These are phyloP conservation scores for Lactarius pseudohatsudake DNA, from an alignment of 768 basidiomycete genomes.

Conservation along the genomic window DNA sequence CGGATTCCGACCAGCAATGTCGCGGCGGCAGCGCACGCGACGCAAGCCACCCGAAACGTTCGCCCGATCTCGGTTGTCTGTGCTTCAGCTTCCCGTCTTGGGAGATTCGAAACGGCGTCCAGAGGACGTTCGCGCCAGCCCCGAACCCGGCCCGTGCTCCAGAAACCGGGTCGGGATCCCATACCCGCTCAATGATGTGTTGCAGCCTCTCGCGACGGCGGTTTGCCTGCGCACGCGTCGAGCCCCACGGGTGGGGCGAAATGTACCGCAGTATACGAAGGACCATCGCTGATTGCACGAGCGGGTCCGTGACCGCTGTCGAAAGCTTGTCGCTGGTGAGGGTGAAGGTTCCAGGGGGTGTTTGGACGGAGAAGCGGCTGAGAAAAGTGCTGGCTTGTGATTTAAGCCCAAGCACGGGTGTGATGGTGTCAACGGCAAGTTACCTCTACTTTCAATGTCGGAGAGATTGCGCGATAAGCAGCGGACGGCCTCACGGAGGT, in stretches of 20 bases:
- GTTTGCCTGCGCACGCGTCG: constrained; percentile 56
- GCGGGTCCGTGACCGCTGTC: constrained; percentile 21
- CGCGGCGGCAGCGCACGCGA: constrained; percentile 51
- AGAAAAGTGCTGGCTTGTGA: constrained; percentile 28
- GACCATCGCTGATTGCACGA: constrained; percentile 34
- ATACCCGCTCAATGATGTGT: constrained; percentile 51
- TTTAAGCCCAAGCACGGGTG: neutral
- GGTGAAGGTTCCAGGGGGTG: constrained; percentile 35
- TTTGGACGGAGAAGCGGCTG: constrained; percentile 22
- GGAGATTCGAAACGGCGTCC: constrained; percentile 24
- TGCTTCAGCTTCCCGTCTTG: constrained; percentile 12
- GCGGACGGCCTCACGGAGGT: constrained; percentile 19
- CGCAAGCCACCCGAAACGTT: constrained; percentile 58
- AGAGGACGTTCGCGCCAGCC: constrained; percentile 24
- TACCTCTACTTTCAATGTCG: constrained; percentile 27
- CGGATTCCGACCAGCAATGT: constrained; percentile 33
- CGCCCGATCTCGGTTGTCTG: constrained; percentile 26
- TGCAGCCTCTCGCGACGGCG: constrained; percentile 49
- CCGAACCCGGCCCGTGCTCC: constrained; percentile 31
- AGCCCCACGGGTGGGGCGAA: constrained; percentile 79
- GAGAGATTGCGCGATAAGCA: constrained; percentile 13
- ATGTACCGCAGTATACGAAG: constrained; percentile 59
- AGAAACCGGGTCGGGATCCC: constrained; percentile 38
- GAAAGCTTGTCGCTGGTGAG: constrained; percentile 28
- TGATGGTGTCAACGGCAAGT: neutral